These are phyloP conservation scores for Westerdykella sp. DNA, from an alignment of 2,329 filamentous ascomycete species.

Conservation along the genomic window DNA sequence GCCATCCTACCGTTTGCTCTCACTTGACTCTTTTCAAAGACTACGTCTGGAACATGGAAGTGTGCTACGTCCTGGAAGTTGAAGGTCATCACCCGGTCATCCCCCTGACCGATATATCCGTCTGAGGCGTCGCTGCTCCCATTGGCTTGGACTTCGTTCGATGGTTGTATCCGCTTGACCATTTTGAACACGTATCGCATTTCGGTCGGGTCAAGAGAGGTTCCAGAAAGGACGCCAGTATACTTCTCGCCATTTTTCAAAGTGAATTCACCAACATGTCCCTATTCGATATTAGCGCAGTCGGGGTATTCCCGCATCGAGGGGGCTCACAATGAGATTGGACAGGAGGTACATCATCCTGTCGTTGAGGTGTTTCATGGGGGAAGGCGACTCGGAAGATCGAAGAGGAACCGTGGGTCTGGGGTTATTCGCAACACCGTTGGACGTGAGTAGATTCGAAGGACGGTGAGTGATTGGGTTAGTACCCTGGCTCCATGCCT, in stretches of 20 bases:
- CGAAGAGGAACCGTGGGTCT: slow-evolving; percentile 35
- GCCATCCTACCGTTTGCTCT: slow-evolving; percentile 53
- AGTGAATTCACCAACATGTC: slow-evolving; percentile 50
- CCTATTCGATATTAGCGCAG: slow-evolving; percentile 39
- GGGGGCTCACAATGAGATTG: slow-evolving; percentile 51
- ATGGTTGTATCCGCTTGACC: slow-evolving; percentile 49
- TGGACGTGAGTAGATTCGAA: slow-evolving; percentile 44
- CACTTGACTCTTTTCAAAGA: slow-evolving; percentile 45
- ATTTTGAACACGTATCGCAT: slow-evolving; percentile 58
- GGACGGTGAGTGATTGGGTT: slow-evolving; percentile 57
- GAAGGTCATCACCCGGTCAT: slow-evolving; percentile 53
- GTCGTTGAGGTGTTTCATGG: slow-evolving; percentile 56
- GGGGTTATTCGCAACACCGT: slow-evolving; percentile 45
- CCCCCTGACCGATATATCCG: slow-evolving; percentile 44
- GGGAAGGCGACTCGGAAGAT: slow-evolving; percentile 44
- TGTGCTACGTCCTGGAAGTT: slow-evolving; percentile 56
- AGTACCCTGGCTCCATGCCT: slow-evolving; percentile 55
- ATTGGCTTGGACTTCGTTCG: slow-evolving; percentile 41
- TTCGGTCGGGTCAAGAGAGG: slow-evolving; percentile 47
- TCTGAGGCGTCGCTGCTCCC: slow-evolving; percentile 38
- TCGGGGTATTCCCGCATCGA: background rate
- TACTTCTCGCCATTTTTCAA: slow-evolving; percentile 57
- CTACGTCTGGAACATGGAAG: slow-evolving; percentile 49
- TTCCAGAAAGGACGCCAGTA: slow-evolving; percentile 55
- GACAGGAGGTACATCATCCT: slow-evolving; percentile 54